phyloP scores from a whole-genome alignment of 495 filamentous ascomycete genomes.

The Stereocaulon alpinum region DNA sequence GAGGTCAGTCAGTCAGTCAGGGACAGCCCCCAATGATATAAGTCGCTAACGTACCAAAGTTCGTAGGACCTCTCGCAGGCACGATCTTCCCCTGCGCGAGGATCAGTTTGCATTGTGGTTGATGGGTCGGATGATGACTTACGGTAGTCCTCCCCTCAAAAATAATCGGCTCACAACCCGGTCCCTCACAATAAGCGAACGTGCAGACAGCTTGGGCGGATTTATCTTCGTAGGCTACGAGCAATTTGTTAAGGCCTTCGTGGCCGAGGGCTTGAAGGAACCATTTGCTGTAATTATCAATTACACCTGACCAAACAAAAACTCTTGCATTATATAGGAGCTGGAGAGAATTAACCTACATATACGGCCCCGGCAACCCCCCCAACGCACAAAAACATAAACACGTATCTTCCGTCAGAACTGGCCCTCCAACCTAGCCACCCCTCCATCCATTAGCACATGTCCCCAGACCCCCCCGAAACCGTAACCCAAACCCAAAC shows the following conservation, averaged over 20 bases:
- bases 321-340: not conserved
- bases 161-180: constrained; percentile 71
- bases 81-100: constrained; percentile 57
- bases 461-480: too few species aligned
- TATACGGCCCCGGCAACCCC: constrained; percentile 91
- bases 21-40: too few species aligned
- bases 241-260: constrained; percentile 78
- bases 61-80: constrained; percentile 56
- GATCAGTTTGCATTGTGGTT: constrained; percentile 4
- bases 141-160: constrained; percentile 78
- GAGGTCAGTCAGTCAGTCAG: constrained; percentile 15
- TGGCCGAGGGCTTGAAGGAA: constrained; percentile 78
- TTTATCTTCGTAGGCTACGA: constrained; percentile 82
- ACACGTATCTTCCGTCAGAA: constrained; percentile 91
- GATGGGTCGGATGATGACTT: constrained; percentile 9
- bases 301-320: not conserved
- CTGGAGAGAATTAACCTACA: constrained; percentile 42
- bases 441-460: too few species aligned
- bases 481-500: too few species aligned
- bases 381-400: constrained; percentile 84
- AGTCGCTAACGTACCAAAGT: constrained; percentile 85
- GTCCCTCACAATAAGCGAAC: constrained; percentile 82
- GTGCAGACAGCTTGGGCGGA: constrained; percentile 89
- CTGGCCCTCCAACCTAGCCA: constrained; percentile 80
- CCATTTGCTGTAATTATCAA: constrained; percentile 93